Conservation (phyloP, 2,329 filamentous ascomycete genomes). For the Diplodia intermedia region DNA sequence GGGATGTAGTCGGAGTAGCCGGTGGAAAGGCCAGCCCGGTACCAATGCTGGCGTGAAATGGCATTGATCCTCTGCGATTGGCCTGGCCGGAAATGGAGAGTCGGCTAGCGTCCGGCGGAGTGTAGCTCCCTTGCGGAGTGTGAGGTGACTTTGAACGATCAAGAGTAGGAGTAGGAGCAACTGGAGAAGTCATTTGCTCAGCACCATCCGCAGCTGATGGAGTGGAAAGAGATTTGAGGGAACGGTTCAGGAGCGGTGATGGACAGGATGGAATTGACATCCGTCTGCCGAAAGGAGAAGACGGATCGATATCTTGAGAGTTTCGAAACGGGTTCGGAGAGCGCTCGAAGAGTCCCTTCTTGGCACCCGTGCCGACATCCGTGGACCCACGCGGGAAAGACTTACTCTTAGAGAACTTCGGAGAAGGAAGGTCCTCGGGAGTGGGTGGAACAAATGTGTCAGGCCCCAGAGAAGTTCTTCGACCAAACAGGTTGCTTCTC, state of each 20-base stretch:
- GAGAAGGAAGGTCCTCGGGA: slow-evolving; percentile 40
- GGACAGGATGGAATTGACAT: slow-evolving; percentile 11
- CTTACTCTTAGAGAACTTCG: slow-evolving; percentile 48
- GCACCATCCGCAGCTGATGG: slow-evolving; percentile 40
- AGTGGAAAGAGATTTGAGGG: slow-evolving; percentile 33
- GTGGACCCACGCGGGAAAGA: slow-evolving; percentile 36
- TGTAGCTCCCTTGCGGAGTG: slow-evolving; percentile 77
- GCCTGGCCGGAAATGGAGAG: slow-evolving; percentile 75
- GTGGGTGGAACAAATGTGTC: slow-evolving; percentile 56
- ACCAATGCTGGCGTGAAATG: slow-evolving; percentile 49
- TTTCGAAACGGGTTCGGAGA: slow-evolving; percentile 30
- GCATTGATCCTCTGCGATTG: slow-evolving; percentile 48
- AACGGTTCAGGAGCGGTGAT: slow-evolving; percentile 24
- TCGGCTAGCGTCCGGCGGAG: slow-evolving; percentile 80
- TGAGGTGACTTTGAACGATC: slow-evolving; percentile 67
- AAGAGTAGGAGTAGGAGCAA: slow-evolving; percentile 64
- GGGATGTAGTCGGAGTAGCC: slow-evolving; percentile 79
- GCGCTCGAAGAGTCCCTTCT: slow-evolving; percentile 30
- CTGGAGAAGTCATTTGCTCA: slow-evolving; percentile 64
- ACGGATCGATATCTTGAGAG: slow-evolving; percentile 13
- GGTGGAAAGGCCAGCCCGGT: slow-evolving; percentile 65
- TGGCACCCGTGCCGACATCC: slow-evolving; percentile 18
- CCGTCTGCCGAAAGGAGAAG: slow-evolving; percentile 23
- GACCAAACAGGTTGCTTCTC: slow-evolving; percentile 58
- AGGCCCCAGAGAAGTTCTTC: slow-evolving; percentile 54